Conservation (phyloP, 2,329 filamentous ascomycete species). For the Hirsutella thompsonii region DNA sequence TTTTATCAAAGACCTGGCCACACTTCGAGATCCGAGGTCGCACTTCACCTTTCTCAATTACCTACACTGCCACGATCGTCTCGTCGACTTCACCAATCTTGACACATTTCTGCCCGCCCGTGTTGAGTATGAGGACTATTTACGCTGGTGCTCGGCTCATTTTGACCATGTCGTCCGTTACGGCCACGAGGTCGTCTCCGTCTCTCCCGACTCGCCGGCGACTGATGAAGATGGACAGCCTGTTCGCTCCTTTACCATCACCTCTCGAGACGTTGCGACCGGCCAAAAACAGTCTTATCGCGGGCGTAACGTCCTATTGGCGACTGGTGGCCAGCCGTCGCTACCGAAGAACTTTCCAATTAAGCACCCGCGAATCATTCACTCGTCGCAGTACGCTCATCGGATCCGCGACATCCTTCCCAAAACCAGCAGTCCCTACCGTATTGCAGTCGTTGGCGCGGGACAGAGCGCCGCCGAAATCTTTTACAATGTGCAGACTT, state of each 20-base stretch:
- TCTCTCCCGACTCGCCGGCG: slow-evolving; percentile 49
- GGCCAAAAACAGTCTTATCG: slow-evolving; percentile 38
- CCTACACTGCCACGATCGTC: slow-evolving; percentile 64
- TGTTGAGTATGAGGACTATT: slow-evolving; percentile 88
- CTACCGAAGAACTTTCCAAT: slow-evolving; percentile 59
- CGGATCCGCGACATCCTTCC: slow-evolving; percentile 45
- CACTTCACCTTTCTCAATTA: slow-evolving; percentile 96
- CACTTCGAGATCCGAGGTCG: slow-evolving; percentile 73
- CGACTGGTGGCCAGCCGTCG: slow-evolving; percentile 48
- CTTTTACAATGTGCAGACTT: slow-evolving; percentile 71
- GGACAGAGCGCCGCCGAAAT: slow-evolving; percentile 94
- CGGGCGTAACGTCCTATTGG: slow-evolving; percentile 52
- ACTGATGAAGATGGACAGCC: neutral
- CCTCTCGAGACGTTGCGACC: slow-evolving; percentile 47
- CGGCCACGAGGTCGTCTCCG: slow-evolving; percentile 60
- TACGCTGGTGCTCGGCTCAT: slow-evolving; percentile 77
- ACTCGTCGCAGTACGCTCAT: slow-evolving; percentile 77
- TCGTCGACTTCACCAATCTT: slow-evolving; percentile 85
- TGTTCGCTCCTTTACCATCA: slow-evolving; percentile 55
- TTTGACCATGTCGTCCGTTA: slow-evolving; percentile 68
- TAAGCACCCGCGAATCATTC: slow-evolving; percentile 61
- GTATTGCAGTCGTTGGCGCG: slow-evolving; percentile 73
- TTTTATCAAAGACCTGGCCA: slow-evolving; percentile 92
- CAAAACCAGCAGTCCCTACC: slow-evolving; percentile 45
- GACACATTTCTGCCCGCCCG: slow-evolving; percentile 78